These are phyloP conservation scores for Schoenoplectus tabernaemontani DNA, from an alignment of 202 grass and related monocot species.

Conservation along the genomic window DNA sequence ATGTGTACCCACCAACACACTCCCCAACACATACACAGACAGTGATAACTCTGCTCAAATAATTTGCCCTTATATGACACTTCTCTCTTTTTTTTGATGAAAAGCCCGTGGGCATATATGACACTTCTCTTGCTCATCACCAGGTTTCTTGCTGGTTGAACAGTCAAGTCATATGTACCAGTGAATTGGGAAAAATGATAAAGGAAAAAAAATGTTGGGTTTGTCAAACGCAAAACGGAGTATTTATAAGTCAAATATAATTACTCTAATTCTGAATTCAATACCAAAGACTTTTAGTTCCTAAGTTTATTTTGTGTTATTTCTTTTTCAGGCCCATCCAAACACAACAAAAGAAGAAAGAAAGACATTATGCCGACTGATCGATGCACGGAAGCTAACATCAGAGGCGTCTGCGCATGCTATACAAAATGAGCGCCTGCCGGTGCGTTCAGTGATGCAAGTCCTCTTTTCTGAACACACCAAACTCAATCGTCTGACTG, in stretches of 20 bases:
- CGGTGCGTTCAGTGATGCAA: slow-evolving; percentile 83
- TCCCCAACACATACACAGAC: background rate
- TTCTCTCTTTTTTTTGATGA: too few species aligned
- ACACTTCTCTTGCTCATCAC: background rate
- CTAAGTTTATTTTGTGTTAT: background rate
- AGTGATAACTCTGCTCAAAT: background rate
- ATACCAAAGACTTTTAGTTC: background rate
- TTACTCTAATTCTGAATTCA: background rate
- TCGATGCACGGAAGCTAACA: slow-evolving; percentile 76
- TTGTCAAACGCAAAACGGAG: too few species aligned
- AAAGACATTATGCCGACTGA: slow-evolving; percentile 57
- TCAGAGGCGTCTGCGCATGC: slow-evolving; percentile 75
- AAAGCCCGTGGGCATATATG: too few species aligned
- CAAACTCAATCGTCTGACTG: slow-evolving; percentile 70
- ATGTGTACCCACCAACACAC: background rate
- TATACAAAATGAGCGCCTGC: slow-evolving; percentile 85
- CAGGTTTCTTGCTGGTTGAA: background rate
- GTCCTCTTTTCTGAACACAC: slow-evolving; percentile 93
- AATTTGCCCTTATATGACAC: background rate
- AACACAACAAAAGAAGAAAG: slow-evolving; percentile 58
- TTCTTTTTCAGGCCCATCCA: slow-evolving; percentile 50
- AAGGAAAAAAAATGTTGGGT: too few species aligned
- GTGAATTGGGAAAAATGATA: background rate
- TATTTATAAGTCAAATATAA: too few species aligned
- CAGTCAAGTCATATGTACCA: too few species aligned